A percentile compares a stretch with the other conserved stretches of the same genome.
Conservation (phyloP, 495 filamentous ascomycete species). For the Jackrogersella multiformis region DNA sequence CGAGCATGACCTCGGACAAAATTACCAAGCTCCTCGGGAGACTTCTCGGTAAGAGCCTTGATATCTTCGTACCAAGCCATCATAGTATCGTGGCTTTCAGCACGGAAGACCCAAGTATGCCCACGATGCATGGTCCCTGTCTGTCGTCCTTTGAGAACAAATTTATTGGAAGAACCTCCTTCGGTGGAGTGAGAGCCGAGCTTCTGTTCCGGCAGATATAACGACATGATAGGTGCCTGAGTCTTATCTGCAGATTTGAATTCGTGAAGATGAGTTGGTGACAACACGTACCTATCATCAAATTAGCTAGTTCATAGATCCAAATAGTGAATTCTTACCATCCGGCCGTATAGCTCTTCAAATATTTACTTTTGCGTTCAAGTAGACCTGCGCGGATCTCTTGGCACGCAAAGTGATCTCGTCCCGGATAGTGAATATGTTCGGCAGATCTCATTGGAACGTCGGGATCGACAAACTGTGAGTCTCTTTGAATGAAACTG, state of each 20-base stretch:
- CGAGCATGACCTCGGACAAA: constrained; percentile 83
- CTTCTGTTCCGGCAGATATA: constrained; percentile 93
- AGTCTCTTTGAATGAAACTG: constrained; percentile 80
- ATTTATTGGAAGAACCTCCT: constrained; percentile 93
- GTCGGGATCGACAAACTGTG: constrained; percentile 87
- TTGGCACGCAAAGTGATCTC: constrained; percentile 83
- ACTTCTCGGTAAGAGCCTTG: constrained; percentile 82
- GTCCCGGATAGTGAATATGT: constrained; percentile 92
- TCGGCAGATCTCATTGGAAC: constrained; percentile 79
- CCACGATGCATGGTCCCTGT: constrained; percentile 92
- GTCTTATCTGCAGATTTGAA: constrained; percentile 87
- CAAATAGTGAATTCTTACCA: constrained; percentile 69
- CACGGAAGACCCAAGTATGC: constrained; percentile 97
- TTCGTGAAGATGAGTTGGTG: constrained; percentile 95
- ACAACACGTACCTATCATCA: constrained; percentile 87
- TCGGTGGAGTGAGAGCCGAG: constrained; percentile 89
- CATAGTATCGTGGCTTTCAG: constrained; percentile 96
- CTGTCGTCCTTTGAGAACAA: constrained; percentile 95
- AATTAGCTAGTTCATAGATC: constrained; percentile 46
- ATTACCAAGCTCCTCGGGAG: constrained; percentile 86
- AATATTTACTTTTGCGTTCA: constrained; percentile 97
- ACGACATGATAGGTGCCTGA: constrained; percentile 86
- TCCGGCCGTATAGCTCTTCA: constrained; percentile 97
- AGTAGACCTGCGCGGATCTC: constrained; percentile 90
- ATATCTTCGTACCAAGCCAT: constrained; percentile 96